Conservation (phyloP, 2,329 filamentous ascomycete genomes). For the Scopulariopsis brevicaulis region DNA sequence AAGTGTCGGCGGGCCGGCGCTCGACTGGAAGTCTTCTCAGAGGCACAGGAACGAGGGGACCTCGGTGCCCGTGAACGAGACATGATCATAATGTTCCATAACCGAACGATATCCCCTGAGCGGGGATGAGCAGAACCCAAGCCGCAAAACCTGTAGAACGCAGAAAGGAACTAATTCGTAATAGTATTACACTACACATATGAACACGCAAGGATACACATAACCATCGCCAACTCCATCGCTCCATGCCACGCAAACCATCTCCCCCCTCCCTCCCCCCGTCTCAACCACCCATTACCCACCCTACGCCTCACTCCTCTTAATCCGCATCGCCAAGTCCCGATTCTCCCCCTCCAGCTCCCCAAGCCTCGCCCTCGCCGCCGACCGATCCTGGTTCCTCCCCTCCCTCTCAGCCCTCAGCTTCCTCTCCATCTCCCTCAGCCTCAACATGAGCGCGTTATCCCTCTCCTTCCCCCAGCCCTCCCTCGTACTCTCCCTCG, state of each 20-base stretch:
- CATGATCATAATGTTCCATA: too few relatives aligned
- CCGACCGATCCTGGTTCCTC: conserved; percentile 70
- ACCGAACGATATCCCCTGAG: too few relatives aligned
- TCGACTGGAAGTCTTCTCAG: too few relatives aligned
- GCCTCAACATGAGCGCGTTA: conserved; percentile 71
- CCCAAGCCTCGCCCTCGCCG: conserved; percentile 68
- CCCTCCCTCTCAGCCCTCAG: conserved; percentile 86
- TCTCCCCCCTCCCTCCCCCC: neutral
- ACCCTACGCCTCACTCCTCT: neutral
- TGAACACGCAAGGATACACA: neutral
- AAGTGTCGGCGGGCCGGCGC: too few relatives aligned
- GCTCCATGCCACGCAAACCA: neutral
- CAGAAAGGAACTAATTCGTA: neutral
- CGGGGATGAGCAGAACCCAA: too few relatives aligned
- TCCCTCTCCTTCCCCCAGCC: conserved; percentile 28
- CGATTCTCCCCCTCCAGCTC: conserved; percentile 66
- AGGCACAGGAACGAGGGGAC: too few relatives aligned
- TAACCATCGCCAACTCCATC: neutral
- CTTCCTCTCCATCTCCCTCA: conserved; percentile 79
- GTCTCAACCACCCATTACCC: neutral
- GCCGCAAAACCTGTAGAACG: neutral
- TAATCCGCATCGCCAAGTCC: conserved; percentile 36
- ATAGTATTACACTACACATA: too few relatives aligned
- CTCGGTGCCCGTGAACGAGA: too few relatives aligned
- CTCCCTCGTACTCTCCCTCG: conserved; percentile 1